These are phyloP conservation scores for Daldinia vernicosa DNA, from an alignment of 495 filamentous ascomycete species.

Conservation along the genomic window DNA sequence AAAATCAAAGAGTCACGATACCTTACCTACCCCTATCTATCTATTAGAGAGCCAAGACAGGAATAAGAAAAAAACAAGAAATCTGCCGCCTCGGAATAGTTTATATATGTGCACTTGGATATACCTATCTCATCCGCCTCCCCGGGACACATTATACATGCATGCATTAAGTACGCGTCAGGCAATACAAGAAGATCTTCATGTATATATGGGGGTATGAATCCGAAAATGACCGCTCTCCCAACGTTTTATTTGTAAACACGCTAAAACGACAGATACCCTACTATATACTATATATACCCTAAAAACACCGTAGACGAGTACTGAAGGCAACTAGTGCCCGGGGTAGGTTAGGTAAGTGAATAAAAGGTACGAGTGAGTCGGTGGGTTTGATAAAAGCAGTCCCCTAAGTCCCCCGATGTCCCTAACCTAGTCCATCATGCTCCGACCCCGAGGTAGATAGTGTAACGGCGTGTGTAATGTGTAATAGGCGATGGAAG, in stretches of 20 bases:
- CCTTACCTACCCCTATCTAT: neutral
- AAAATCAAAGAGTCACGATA: neutral
- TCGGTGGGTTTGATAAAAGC: neutral
- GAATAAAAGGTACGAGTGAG: neutral
- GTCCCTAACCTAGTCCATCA: neutral
- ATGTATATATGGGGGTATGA: neutral
- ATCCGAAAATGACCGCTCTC: slow-evolving; percentile 23
- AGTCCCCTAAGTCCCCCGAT: neutral
- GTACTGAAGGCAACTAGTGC: neutral
- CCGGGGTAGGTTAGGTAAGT: neutral
- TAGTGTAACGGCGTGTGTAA: neutral
- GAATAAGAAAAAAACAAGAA: slow-evolving; percentile 6
- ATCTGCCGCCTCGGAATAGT: neutral
- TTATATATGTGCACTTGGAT: slow-evolving; percentile 1
- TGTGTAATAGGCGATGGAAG: neutral
- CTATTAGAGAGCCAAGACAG: neutral
- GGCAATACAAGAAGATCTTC: neutral
- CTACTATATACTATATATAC: slow-evolving; percentile 7
- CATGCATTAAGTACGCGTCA: neutral
- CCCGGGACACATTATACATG: neutral
- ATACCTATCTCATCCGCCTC: neutral
- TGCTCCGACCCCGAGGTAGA: neutral
- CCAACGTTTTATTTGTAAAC: slow-evolving; percentile 14
- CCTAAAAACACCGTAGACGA: neutral
- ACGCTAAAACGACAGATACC: slow-evolving; percentile 28